phyloP scores from a whole-genome alignment of 345 rosid species.

The Syzygium jambos region DNA sequence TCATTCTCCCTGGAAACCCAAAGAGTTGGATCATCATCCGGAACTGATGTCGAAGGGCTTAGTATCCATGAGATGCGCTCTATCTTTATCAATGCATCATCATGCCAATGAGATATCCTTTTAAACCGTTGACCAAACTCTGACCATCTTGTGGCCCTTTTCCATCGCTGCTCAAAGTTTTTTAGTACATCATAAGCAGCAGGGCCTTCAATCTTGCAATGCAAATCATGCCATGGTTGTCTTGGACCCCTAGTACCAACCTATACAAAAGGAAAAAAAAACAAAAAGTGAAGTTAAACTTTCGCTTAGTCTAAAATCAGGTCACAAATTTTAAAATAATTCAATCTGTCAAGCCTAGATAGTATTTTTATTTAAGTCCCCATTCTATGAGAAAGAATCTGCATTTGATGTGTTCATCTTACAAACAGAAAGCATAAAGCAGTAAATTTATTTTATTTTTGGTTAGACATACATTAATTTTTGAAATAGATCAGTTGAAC shows the following conservation, averaged over 20 bases:
- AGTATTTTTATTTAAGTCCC: neutral
- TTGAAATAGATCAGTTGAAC: neutral
- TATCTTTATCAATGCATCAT: conserved; percentile 68
- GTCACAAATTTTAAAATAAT: neutral
- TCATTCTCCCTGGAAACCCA: conserved; percentile 46
- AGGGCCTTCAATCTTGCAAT: conserved; percentile 90
- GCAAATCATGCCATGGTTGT: conserved; percentile 89
- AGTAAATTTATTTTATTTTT: neutral
- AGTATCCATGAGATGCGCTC: conserved; percentile 89
- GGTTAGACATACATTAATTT: neutral
- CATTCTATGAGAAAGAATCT: neutral
- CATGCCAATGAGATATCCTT: conserved; percentile 65
- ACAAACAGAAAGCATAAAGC: neutral
- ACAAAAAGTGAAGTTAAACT: neutral
- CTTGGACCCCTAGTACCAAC: conserved; percentile 64
- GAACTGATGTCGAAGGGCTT: conserved; percentile 38
- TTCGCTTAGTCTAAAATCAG: neutral
- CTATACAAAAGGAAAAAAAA: conserved; percentile 18
- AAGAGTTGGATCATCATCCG: conserved; percentile 37
- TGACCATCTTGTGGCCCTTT: conserved; percentile 67
- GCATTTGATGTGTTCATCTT: neutral
- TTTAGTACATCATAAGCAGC: conserved; percentile 83
- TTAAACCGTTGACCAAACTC: conserved; percentile 53
- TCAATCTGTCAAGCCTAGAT: neutral
- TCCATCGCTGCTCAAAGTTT: conserved; percentile 95